Percentiles rank a stretch among this genome's conserved stretches.
phyloP scores from a whole-genome alignment of 495 filamentous ascomycete species.

The Peziza echinospora region DNA sequence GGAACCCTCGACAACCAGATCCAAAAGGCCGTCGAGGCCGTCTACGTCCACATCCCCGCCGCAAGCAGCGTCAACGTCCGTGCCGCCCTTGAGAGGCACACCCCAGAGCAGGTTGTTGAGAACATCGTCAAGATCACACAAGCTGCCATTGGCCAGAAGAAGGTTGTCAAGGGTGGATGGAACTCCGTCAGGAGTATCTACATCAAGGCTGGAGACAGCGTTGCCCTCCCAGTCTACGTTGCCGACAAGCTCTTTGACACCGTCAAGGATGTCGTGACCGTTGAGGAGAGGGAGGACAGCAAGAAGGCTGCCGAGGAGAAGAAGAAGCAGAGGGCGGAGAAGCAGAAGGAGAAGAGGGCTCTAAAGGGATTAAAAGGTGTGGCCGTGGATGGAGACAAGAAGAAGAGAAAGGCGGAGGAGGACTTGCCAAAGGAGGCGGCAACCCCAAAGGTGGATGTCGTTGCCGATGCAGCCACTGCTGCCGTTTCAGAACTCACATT shows the following conservation, averaged over 20 bases:
- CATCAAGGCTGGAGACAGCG: constrained; percentile 70
- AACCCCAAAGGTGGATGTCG: no score
- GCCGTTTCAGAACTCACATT: no score
- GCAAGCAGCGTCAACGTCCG: constrained; percentile 42
- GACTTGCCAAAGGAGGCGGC: no score
- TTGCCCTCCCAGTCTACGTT: constrained; percentile 76
- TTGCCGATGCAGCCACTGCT: no score
- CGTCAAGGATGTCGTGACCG: constrained; percentile 51
- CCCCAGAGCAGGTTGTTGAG: constrained; percentile 48
- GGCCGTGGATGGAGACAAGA: no score
- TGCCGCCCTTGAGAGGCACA: constrained; percentile 49
- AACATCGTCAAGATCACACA: constrained; percentile 55
- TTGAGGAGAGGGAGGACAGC: constrained; percentile 26
- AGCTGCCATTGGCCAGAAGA: constrained; percentile 36
- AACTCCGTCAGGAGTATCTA: constrained; percentile 60
- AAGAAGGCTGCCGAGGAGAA: constrained; percentile 18
- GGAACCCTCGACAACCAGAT: constrained; percentile 46
- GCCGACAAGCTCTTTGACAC: constrained; percentile 76
- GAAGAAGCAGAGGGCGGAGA: constrained; percentile 22
- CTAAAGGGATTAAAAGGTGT: no score
- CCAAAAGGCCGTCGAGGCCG: constrained; percentile 42
- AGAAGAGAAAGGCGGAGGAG: no score
- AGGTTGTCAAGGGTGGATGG: constrained; percentile 67
- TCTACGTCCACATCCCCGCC: constrained; percentile 52
- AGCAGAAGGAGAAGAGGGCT: constrained; percentile 33